Base-by-base conservation (phyloP, 73 alveolate species). In the Effrenium voratum region DNA sequence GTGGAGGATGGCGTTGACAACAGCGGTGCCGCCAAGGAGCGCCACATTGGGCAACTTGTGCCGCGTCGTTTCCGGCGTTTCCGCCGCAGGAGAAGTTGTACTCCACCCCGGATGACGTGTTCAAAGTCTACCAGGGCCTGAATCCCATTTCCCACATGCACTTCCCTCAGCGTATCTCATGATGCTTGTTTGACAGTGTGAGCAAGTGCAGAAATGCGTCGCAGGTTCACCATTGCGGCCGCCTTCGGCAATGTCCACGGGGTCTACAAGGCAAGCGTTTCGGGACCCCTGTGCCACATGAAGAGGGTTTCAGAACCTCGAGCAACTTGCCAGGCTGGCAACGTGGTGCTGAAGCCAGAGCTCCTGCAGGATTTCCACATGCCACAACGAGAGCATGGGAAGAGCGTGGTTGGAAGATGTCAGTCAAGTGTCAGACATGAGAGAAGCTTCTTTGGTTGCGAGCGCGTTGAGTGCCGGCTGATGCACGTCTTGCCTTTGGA, bases 171-270 rank as follows among this genome's bases (percentile, higher is more conserved):
- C 40, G n/a, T 72, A 8, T 52, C 63, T 12, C 8, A 19, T 19
- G 47, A 19, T 32, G 82, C 13, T 12, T 2, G 82, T 34, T 15
- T 0, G 49, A 6, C n/a, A 8, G 40, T 10, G 40, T 72, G 46
- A 34, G 46, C 82, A 32, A 34, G 8, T 32, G 50, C 30, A 34
- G 46, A 32, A n/a, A n/a, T n/a, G n/a, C n/a, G n/a, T n/a, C n/a
- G n/a, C n/a, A 77, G 88, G 88, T 92, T 92, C 66, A 73, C 98
- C 70, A 92, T 92, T 30, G 98, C 98, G 24, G 98, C 98, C 2
- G 98, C 98, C 60, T 92, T 92, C 57, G 98, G 98, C 60, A 92
- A 92, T n/a, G 98, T 92, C 52, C 98, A 92, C 52, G 98, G 98
- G 24, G 98, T 92, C 41, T 92, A 92, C 92, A 92, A 92, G 98